A percentile compares a stretch with the other conserved stretches of the same genome.
phyloP scores from a whole-genome alignment of 257 asterid species.

The Solanum habrochaites region DNA sequence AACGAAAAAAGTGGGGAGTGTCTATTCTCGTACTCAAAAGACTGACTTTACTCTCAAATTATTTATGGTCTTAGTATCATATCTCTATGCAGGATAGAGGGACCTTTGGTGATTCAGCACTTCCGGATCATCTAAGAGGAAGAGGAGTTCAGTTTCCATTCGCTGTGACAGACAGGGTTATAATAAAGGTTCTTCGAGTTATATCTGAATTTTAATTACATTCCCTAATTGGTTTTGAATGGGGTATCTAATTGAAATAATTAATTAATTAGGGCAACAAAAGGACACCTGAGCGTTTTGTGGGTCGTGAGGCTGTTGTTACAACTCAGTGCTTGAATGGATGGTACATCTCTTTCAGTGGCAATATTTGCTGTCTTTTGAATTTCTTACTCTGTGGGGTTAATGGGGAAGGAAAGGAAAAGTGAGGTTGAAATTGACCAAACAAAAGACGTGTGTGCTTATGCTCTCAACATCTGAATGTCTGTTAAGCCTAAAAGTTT shows the following conservation, averaged over 20 bases:
- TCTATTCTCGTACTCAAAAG: not conserved
- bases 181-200: conserved; percentile 56
- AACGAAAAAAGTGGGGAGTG: not conserved
- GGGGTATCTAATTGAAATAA: conserved; percentile 14
- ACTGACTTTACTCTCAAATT: not conserved
- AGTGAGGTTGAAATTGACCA: too few relatives aligned
- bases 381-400: not conserved
- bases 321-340: conserved; percentile 94
- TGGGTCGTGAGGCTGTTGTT: conserved; percentile 91
- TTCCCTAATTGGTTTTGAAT: conserved; percentile 6
- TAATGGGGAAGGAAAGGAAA: too few relatives aligned
- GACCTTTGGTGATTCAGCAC: conserved; percentile 37
- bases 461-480: not conserved
- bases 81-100: conserved; percentile 55
- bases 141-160: conserved; percentile 93
- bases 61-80: not conserved
- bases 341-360: conserved; percentile 37
- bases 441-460: not conserved
- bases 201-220: conserved; percentile 2
- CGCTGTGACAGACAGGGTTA: conserved; percentile 67
- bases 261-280: conserved; percentile 76
- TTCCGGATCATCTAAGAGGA: conserved; percentile 43
- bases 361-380: not conserved
- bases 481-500: not conserved
- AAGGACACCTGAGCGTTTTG: conserved; percentile 92